These are phyloP conservation scores for Tricholoma sp. DNA, from an alignment of 768 basidiomycete species.

Conservation along the genomic window DNA sequence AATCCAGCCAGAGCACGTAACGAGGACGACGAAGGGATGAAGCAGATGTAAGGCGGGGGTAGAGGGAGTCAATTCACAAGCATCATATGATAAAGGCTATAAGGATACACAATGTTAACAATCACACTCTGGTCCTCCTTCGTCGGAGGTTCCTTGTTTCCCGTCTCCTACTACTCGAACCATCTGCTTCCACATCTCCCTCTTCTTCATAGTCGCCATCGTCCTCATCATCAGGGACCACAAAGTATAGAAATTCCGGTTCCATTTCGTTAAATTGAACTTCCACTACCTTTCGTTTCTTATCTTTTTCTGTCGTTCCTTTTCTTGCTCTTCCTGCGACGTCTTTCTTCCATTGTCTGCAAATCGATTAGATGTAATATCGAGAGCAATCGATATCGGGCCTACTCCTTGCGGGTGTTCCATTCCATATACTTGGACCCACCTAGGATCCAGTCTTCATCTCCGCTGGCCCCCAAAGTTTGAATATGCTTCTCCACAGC, in stretches of 20 bases:
- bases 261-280: not conserved
- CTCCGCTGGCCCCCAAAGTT: conserved; percentile 37
- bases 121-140: not conserved
- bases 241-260: not conserved
- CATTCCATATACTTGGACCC: conserved; percentile 49
- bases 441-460: conserved; percentile 45
- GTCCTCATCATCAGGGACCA: conserved; percentile 9
- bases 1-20: not conserved
- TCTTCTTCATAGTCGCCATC: conserved; percentile 4
- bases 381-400: conserved; percentile 2
- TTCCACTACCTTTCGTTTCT: not conserved
- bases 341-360: conserved; percentile 33
- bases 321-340: conserved; percentile 21
- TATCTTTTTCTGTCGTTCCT: not conserved
- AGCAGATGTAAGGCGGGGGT: not conserved
- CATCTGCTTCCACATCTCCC: not conserved
- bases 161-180: not conserved
- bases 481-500: conserved; percentile 57
- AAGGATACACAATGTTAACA: not conserved
- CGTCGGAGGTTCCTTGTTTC: not conserved
- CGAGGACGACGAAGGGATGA: not conserved
- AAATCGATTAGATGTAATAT: not conserved
- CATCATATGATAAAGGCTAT: not conserved
- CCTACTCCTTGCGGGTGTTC: conserved; percentile 50
- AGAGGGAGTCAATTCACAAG: conserved; percentile 7